A percentile compares a stretch with the other conserved stretches of the same genome.
Evolutionary conservation across 2,329 filamentous ascomycete genomes (phyloP).

Genomic region (Lachnellula occidentalis): DNA sequence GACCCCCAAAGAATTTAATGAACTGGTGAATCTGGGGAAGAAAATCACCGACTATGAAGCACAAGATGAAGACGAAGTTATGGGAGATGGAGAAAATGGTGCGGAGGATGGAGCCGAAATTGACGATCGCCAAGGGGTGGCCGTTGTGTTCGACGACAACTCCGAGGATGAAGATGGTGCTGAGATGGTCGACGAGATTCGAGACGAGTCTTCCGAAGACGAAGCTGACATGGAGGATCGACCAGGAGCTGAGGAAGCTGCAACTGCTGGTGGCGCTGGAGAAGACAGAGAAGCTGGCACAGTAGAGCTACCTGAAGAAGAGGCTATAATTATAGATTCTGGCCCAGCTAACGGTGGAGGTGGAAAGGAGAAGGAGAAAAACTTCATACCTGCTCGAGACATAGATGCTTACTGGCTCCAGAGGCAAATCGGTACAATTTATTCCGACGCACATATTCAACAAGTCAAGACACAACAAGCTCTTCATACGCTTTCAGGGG

Average conservation of each 20-base stretch:
- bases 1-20: slow-evolving; percentile 89
- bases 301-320: slow-evolving; percentile 50
- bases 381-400: slow-evolving; percentile 72
- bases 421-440: slow-evolving; percentile 80
- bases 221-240: slow-evolving; percentile 63
- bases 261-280: slow-evolving; percentile 45
- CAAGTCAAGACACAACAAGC: slow-evolving; percentile 88
- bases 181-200: slow-evolving; percentile 75
- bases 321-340: slow-evolving; percentile 80
- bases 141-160: slow-evolving; percentile 92
- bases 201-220: slow-evolving; percentile 79
- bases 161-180: slow-evolving; percentile 79
- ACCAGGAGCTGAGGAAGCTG: slow-evolving; percentile 44
- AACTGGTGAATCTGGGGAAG: slow-evolving; percentile 91
- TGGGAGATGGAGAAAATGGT: slow-evolving; percentile 61
- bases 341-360: slow-evolving; percentile 45
- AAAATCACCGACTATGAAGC: slow-evolving; percentile 99
- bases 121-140: slow-evolving; percentile 92
- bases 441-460: slow-evolving; percentile 86
- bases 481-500: slow-evolving; percentile 73
- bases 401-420: slow-evolving; percentile 98
- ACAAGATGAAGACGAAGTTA: slow-evolving; percentile 90
- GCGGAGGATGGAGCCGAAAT: slow-evolving; percentile 72
- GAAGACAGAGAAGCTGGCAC: slow-evolving; percentile 45
- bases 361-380: slow-evolving; percentile 46